Conservation (phyloP, 2,329 filamentous ascomycete genomes). For the Fusarium sp. region DNA sequence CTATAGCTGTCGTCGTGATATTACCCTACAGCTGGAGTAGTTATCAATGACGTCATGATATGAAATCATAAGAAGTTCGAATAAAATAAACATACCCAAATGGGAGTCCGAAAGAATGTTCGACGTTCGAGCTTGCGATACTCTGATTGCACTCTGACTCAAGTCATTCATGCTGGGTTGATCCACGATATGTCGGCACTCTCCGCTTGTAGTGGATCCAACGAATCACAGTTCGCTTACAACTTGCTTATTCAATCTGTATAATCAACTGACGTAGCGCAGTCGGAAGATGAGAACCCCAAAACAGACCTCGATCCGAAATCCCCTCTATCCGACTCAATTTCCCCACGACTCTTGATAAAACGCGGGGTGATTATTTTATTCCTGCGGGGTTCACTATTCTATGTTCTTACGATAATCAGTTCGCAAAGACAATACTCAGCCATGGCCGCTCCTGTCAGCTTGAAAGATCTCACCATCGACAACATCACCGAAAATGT, state of each 20-base stretch:
- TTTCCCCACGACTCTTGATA: not conserved
- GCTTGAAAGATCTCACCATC: constrained; percentile 67
- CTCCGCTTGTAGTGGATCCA: not conserved
- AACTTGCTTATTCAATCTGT: not conserved
- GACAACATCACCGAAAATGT: constrained; percentile 82
- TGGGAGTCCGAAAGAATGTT: no score
- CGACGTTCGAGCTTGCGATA: no score
- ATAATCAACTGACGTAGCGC: not conserved
- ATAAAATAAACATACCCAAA: no score
- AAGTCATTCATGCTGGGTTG: no score
- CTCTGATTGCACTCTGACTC: no score
- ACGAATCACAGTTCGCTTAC: not conserved
- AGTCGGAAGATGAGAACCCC: not conserved
- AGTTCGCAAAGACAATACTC: not conserved
- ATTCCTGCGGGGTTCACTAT: not conserved
- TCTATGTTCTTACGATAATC: fast-evolving
- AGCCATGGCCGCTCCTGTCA: constrained; percentile 22
- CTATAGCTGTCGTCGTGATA: no score
- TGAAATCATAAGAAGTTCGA: no score
- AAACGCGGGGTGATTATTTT: not conserved
- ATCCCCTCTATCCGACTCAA: not conserved
- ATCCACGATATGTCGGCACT: no score
- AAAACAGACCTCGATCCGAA: not conserved
- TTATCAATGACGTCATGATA: no score
- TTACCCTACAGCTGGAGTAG: no score